Base-by-base conservation (phyloP, 495 filamentous ascomycete genomes). In the Beverwykella pulmonaria region DNA sequence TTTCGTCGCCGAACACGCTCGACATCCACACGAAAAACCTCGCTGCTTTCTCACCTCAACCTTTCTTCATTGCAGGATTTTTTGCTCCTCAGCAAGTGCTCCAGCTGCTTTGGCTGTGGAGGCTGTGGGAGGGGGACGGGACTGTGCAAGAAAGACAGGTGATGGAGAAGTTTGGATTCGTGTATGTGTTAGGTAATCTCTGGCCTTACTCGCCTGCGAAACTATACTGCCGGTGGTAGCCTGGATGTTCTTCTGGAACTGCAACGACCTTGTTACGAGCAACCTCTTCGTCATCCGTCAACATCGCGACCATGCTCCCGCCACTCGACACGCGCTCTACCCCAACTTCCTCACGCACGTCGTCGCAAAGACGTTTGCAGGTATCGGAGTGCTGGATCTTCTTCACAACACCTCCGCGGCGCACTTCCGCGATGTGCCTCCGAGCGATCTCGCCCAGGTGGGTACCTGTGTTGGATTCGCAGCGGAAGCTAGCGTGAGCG, bases 221-320 rank as follows among this genome's bases (percentile, higher is more conserved):
- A 52, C 48, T 57, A 49, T 41, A 25, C 22, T 49, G n/a, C 1
- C 34, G 9, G 5, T 23, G 29, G 10, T 47, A 76, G 78, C 80
- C n/a, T 84, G 82, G 82, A 82, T 83, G 82, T 76, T 84, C 63
- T 83, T 83, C 74, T 84, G 82, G 82, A 83, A 84, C 61, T 34
- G 71, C 15, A 72, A 75, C 22, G 63, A 75, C 32, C 75, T 83
- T 29, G 74, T 78, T 19, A 75, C 78, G 12, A 73, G 78, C 25
- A 81, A 84, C 62, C 63, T 80, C 44, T 83, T 83, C 69, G 81
- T 83, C 41, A 61, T 79, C 25, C n/a, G 79, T 70, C 68, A 83
- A 83, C 70, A 68, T 81, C 32, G 74, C 74, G 52, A 77, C 71
- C 4, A 72, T 74, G 22, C 75, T 82, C 25, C 71, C 71, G 32